Conservation (phyloP, 345 rosid species). For the Mallotus nudiflorus region DNA sequence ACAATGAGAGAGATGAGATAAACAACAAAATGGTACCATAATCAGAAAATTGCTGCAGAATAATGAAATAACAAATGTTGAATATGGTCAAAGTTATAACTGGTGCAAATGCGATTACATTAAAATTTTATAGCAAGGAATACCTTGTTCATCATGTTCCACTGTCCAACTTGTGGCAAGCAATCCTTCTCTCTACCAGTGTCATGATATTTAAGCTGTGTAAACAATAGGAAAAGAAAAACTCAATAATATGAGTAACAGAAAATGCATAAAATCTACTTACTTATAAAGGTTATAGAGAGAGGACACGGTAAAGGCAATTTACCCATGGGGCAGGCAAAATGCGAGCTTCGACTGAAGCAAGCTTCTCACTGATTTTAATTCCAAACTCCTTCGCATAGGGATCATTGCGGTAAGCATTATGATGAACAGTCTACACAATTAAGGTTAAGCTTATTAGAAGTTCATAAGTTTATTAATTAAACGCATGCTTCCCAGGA, state of each 20-base stretch:
- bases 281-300: neutral
- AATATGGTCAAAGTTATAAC: neutral
- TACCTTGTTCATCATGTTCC: conserved; percentile 99
- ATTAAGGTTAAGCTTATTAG: conserved; percentile 1
- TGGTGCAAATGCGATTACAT: neutral
- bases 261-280: neutral
- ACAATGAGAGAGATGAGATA: too few relatives aligned
- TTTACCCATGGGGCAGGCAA: conserved; percentile 92
- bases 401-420: conserved; percentile 71
- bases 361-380: conserved; percentile 79
- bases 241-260: too few relatives aligned
- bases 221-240: conserved; percentile 8
- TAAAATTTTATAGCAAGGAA: neutral
- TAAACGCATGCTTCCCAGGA: neutral
- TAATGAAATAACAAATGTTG: neutral
- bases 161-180: conserved; percentile 91
- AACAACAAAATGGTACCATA: too few relatives aligned
- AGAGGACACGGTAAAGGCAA: neutral
- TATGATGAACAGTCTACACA: conserved; percentile 71
- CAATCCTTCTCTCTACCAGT: conserved; percentile 86
- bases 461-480: neutral
- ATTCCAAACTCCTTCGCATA: conserved; percentile 97
- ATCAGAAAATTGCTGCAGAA: too few relatives aligned
- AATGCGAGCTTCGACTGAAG: conserved; percentile 95
- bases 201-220: conserved; percentile 94